Evolutionary conservation across 768 basidiomycete species (phyloP).

Genomic region (Chlorophyllum brunneum): DNA sequence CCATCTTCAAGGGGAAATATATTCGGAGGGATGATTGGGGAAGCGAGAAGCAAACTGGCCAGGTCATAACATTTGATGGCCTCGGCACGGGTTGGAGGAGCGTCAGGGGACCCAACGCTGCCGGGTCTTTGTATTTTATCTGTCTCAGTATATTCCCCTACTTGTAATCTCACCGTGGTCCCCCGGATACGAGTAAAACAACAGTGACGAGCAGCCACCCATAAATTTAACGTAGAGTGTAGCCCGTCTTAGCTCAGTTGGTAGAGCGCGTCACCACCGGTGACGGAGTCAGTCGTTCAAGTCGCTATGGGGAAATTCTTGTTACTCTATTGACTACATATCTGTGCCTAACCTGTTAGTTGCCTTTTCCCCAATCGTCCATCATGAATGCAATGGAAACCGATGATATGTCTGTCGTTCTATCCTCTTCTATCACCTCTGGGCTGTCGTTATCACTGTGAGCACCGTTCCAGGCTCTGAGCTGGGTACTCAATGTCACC

Average conservation of each 20-base stretch:
- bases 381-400: slow-evolving; percentile 69
- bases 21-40: neutral
- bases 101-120: too few species aligned
- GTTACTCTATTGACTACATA: neutral
- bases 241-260: slow-evolving; percentile 52
- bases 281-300: slow-evolving; percentile 35
- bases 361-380: neutral
- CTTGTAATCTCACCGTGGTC: too few species aligned
- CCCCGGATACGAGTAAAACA: too few species aligned
- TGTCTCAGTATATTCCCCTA: too few species aligned
- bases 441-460: slow-evolving; percentile 75
- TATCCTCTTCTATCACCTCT: slow-evolving; percentile 67
- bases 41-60: neutral
- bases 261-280: slow-evolving; percentile 56
- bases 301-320: slow-evolving; percentile 29
- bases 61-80: neutral
- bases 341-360: neutral
- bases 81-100: neutral
- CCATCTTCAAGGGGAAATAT: neutral
- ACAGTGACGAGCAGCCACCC: too few species aligned
- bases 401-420: slow-evolving; percentile 71
- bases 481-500: slow-evolving; percentile 16
- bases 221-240: too few species aligned
- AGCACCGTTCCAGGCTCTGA: slow-evolving; percentile 21
- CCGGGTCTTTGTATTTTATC: too few species aligned